Evolutionary conservation across 441 rosid genomes (phyloP).

Genomic region (Pelargonium citronellum): DNA sequence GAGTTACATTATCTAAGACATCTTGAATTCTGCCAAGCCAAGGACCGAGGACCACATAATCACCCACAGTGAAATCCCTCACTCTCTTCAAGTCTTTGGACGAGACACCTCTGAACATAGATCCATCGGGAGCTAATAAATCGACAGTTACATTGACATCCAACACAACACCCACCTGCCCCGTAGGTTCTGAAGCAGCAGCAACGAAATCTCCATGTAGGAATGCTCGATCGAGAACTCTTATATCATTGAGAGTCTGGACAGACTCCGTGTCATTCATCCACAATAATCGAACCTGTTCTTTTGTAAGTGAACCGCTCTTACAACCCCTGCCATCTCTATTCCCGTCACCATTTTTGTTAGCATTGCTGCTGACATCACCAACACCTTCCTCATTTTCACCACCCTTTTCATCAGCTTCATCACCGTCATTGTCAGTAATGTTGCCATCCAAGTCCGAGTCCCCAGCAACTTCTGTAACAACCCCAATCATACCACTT

Average conservation of each 20-base stretch:
- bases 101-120: constrained; percentile 52
- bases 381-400: constrained; percentile 31
- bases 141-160: constrained; percentile 73
- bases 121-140: constrained; percentile 62
- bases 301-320: constrained; percentile 52
- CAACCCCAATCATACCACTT: constrained; percentile 63
- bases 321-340: constrained; percentile 33
- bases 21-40: constrained; percentile 96
- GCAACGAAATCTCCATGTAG: constrained; percentile 90
- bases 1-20: constrained; percentile 86
- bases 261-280: constrained; percentile 66
- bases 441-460: constrained; percentile 71
- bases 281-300: constrained; percentile 89
- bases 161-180: constrained; percentile 82
- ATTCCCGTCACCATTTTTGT: constrained; percentile 27
- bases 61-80: constrained; percentile 77
- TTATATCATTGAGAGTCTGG: constrained; percentile 53
- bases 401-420: constrained; percentile 38
- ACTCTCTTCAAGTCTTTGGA: constrained; percentile 72
- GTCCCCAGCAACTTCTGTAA: constrained; percentile 84
- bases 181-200: constrained; percentile 68
- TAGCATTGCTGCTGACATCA: constrained; percentile 26
- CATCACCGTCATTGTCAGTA: constrained; percentile 65
- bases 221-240: constrained; percentile 83
- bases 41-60: constrained; percentile 81